phyloP scores from a whole-genome alignment of 345 rosid species.

The Clausena lansium region DNA sequence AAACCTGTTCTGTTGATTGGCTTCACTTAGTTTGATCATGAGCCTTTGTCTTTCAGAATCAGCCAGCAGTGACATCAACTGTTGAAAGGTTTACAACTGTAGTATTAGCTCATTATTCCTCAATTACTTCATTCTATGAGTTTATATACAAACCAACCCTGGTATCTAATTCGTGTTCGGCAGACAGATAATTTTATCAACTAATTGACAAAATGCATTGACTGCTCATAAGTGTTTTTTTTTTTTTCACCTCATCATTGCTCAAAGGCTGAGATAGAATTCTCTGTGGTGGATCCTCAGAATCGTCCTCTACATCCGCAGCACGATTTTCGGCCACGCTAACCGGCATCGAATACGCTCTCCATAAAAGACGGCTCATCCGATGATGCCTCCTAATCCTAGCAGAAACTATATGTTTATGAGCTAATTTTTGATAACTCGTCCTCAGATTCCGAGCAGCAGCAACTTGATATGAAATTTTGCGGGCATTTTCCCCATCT shows the following conservation, averaged over 20 bases:
- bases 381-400: conserved; percentile 31
- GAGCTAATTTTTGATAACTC: conserved; percentile 25
- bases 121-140: background rate
- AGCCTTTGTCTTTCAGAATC: conserved; percentile 79
- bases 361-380: conserved; percentile 31
- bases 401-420: conserved; percentile 21
- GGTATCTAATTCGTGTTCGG: background rate
- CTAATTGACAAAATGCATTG: background rate
- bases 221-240: background rate
- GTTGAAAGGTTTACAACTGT: conserved; percentile 6
- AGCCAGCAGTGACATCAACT: conserved; percentile 65
- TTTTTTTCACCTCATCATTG: conserved; percentile 55
- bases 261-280: conserved; percentile 45
- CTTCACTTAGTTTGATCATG: conserved; percentile 76
- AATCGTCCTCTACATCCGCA: conserved; percentile 27
- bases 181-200: background rate
- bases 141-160: background rate
- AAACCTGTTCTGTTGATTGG: conserved; percentile 85
- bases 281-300: conserved; percentile 39
- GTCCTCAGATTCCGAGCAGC: conserved; percentile 15
- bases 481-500: conserved; percentile 25
- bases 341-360: conserved; percentile 36
- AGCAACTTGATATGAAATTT: conserved; percentile 15
- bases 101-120: background rate
- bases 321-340: conserved; percentile 39